These are phyloP conservation scores for Juglanconis sp. DNA, from an alignment of 2,329 filamentous ascomycete genomes.

Conservation along the genomic window DNA sequence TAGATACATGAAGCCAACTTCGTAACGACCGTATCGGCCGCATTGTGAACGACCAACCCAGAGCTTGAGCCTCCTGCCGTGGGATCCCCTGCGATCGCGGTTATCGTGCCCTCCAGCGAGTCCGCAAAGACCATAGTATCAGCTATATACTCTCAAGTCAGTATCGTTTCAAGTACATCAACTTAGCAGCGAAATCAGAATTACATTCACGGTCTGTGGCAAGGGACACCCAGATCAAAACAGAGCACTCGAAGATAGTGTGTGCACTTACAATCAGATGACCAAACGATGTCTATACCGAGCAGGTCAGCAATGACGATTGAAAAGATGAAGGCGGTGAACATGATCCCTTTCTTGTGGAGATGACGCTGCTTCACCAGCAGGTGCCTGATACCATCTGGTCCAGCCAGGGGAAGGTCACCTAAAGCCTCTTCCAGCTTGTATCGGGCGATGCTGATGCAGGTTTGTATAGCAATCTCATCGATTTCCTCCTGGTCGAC, in stretches of 20 bases:
- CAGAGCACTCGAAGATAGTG: no score
- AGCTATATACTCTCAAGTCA: slow-evolving; percentile 8
- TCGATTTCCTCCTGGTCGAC: slow-evolving; percentile 9
- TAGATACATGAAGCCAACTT: slow-evolving; percentile 31
- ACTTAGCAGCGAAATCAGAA: no score
- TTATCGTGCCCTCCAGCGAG: slow-evolving; percentile 27
- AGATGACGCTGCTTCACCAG: slow-evolving; percentile 34
- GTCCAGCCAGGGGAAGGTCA: background rate
- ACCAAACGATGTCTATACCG: slow-evolving; percentile 33
- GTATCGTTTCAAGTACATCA: background rate
- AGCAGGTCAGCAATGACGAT: slow-evolving; percentile 30
- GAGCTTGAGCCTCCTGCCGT: slow-evolving; percentile 31
- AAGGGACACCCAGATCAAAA: no score
- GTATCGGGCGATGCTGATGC: slow-evolving; percentile 7
- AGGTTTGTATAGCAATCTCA: slow-evolving; percentile 4
- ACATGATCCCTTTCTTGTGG: slow-evolving; percentile 38
- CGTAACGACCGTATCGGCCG: slow-evolving; percentile 27
- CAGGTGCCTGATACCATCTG: slow-evolving; percentile 5
- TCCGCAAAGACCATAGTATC: slow-evolving; percentile 31
- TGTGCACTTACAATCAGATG: slow-evolving; percentile 27
- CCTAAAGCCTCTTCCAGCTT: slow-evolving; percentile 1
- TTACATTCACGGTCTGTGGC: no score
- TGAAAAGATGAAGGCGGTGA: slow-evolving; percentile 33
- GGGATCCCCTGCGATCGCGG: slow-evolving; percentile 29
- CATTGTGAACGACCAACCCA: slow-evolving; percentile 32